These are phyloP conservation scores for Hyphopichia burtonii DNA, from an alignment of 1,139 yeast genomes.

Conservation along the genomic window DNA sequence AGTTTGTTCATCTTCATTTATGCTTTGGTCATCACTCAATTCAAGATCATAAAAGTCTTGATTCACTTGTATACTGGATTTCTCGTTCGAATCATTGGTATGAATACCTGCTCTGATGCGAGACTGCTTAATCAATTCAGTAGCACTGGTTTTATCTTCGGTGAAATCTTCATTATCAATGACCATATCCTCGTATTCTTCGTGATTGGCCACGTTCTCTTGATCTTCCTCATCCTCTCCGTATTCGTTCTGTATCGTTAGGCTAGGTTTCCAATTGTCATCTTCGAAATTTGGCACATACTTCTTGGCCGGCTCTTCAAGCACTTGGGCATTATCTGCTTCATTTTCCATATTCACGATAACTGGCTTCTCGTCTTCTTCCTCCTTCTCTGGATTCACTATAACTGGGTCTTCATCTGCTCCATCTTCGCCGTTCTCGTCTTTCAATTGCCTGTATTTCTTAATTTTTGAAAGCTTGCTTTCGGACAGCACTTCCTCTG, in stretches of 20 bases:
- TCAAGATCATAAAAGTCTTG: slow-evolving; percentile 23
- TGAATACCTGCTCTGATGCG: not conserved
- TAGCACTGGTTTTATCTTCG: slow-evolving; percentile 11
- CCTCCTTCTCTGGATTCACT: slow-evolving; percentile 14
- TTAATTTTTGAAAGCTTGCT: slow-evolving; percentile 1
- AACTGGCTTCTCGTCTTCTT: slow-evolving; percentile 13
- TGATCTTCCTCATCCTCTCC: slow-evolving; percentile 6
- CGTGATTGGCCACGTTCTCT: slow-evolving; percentile 7
- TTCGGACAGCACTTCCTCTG: too few species aligned
- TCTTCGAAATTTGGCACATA: not conserved
- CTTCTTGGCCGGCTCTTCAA: not conserved
- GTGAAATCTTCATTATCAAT: slow-evolving; percentile 16
- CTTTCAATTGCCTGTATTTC: not conserved
- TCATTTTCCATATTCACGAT: slow-evolving; percentile 17
- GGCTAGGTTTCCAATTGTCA: slow-evolving; percentile 1
- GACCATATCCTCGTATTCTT: slow-evolving; percentile 11
- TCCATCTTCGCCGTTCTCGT: not conserved
- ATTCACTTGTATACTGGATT: slow-evolving; percentile 7
- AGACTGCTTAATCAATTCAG: slow-evolving; percentile 3
- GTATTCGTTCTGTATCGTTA: slow-evolving; percentile 5
- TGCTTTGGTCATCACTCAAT: slow-evolving; percentile 3
- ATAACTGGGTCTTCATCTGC: slow-evolving; percentile 9
- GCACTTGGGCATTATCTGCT: not conserved
- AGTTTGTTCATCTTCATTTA: not conserved
- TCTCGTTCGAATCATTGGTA: not conserved